Conservation (phyloP, 352 stramenopile genomes). For the Phytopythium oedochilum region DNA sequence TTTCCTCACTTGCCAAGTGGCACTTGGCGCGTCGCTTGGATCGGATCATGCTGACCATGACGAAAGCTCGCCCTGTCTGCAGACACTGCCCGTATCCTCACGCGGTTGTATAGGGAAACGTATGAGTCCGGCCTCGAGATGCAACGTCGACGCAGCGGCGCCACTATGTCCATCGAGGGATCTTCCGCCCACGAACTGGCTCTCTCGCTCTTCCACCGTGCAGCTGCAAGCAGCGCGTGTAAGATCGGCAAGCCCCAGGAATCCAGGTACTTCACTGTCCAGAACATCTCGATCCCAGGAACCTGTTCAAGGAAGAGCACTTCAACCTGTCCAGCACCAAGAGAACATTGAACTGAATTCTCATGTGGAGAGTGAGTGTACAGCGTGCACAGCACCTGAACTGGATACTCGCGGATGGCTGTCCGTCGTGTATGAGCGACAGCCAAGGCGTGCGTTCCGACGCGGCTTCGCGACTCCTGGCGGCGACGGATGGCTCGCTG, state of each 20-base stretch:
- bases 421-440: background rate
- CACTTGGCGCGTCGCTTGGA: background rate
- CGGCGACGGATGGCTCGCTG: background rate
- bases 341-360: background rate
- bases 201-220: background rate
- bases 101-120: background rate
- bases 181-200: conserved; percentile 6
- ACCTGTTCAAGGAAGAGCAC: background rate
- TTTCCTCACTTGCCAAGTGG: background rate
- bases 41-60: background rate
- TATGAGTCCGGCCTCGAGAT: background rate
- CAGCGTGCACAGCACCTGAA: background rate
- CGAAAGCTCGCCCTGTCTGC: background rate
- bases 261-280: background rate
- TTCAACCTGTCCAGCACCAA: background rate
- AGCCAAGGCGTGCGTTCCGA: background rate
- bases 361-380: too few species aligned
- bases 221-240: background rate
- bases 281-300: background rate
- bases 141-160: conserved; percentile 1
- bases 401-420: background rate
- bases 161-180: background rate
- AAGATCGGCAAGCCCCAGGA: background rate
- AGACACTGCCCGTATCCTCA: background rate
- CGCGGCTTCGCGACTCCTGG: background rate